Evolutionary conservation across 2,329 filamentous ascomycete genomes (phyloP).

Genomic region (Penicillium sp.): DNA sequence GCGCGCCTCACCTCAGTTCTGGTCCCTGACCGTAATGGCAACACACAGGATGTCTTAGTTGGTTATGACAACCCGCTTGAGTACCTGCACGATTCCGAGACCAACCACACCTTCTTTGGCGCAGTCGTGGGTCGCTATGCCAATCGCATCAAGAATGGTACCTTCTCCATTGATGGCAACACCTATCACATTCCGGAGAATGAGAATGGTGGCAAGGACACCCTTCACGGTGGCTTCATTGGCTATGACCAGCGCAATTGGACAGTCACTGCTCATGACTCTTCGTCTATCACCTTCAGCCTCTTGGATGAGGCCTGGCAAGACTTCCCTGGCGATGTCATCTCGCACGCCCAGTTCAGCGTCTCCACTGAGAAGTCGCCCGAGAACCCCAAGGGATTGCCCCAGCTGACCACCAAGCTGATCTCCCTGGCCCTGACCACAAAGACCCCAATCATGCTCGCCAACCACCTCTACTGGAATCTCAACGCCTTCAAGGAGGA

Average conservation of each 20-base stretch:
- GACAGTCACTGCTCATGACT: constrained; percentile 46
- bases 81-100: constrained; percentile 47
- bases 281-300: constrained; percentile 47
- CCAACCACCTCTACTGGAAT: constrained; percentile 55
- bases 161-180: constrained; percentile 51
- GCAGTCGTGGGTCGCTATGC: constrained; percentile 54
- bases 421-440: constrained; percentile 47
- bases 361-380: constrained; percentile 38
- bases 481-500: constrained; percentile 48
- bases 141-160: constrained; percentile 58
- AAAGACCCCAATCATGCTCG: constrained; percentile 51
- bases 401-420: constrained; percentile 46
- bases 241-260: constrained; percentile 53
- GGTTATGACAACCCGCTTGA: constrained; percentile 51
- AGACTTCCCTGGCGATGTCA: constrained; percentile 48
- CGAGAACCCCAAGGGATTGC: constrained; percentile 41
- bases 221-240: constrained; percentile 52
- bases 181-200: constrained; percentile 52
- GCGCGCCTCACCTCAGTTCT: constrained; percentile 49
- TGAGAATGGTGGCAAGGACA: constrained; percentile 52
- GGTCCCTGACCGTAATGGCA: constrained; percentile 53
- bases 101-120: constrained; percentile 51
- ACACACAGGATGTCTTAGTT: constrained; percentile 50
- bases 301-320: constrained; percentile 46
- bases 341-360: constrained; percentile 48